Evolutionary conservation across 352 stramenopile species (phyloP).

Genomic region (Phytophthora nicotianae): DNA sequence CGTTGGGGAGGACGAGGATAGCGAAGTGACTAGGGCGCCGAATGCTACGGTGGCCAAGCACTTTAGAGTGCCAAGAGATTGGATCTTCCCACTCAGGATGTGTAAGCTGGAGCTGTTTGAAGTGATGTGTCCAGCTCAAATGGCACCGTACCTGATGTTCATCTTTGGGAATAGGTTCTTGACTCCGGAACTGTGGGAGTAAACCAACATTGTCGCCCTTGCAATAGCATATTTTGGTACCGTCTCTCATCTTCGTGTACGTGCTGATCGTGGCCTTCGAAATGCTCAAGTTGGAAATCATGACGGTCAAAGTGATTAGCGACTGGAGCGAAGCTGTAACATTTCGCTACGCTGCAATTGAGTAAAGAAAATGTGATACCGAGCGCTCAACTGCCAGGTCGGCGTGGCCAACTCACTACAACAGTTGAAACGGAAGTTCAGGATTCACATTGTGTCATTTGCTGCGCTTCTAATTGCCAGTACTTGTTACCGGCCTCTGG

Average conservation of each 20-base stretch:
- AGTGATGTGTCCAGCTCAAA: conserved; percentile 51
- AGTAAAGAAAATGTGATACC: conserved; percentile 73
- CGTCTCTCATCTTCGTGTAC: background rate
- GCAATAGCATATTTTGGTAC: background rate
- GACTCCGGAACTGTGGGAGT: conserved; percentile 46
- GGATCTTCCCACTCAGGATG: conserved; percentile 53
- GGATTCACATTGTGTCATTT: conserved; percentile 73
- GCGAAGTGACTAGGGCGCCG: background rate
- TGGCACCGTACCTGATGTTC: conserved; percentile 49
- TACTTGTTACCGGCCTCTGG: conserved; percentile 76
- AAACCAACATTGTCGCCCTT: background rate
- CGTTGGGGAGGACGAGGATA: conserved; percentile 22
- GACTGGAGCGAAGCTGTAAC: conserved; percentile 52
- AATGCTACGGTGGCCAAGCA: conserved; percentile 29
- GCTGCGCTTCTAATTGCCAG: conserved; percentile 64
- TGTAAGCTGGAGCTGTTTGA: conserved; percentile 52
- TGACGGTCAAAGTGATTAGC: conserved; percentile 71
- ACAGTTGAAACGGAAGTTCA: conserved; percentile 71
- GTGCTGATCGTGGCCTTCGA: conserved; percentile 60
- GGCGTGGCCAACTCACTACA: conserved; percentile 87
- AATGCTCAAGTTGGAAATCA: too few relatives aligned
- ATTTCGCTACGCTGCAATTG: conserved; percentile 50
- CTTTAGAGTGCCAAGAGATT: conserved; percentile 52
- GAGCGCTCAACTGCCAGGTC: conserved; percentile 89
- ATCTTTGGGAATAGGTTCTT: conserved; percentile 62